Conservation (phyloP, 2,329 filamentous ascomycete species). For the Colletotrichum sansevieriae region DNA sequence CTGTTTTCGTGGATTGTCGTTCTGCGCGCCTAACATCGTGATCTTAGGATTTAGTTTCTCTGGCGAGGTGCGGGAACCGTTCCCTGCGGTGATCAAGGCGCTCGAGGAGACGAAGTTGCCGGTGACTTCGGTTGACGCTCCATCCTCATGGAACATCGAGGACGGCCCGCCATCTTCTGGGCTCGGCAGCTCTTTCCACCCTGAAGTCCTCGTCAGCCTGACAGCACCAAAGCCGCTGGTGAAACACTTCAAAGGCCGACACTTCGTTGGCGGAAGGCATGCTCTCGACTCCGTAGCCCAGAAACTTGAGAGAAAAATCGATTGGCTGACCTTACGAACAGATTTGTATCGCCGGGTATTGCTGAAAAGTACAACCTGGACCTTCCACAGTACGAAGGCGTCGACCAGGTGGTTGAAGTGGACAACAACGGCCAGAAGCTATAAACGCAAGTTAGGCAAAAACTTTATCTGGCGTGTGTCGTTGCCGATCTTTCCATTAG, state of each 20-base stretch:
- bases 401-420: conserved; percentile 92
- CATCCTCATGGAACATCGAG: conserved; percentile 95
- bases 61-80: conserved; percentile 92
- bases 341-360: conserved; percentile 83
- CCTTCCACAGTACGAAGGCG: conserved; percentile 83
- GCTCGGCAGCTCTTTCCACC: conserved; percentile 84
- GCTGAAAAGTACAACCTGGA: conserved; percentile 89
- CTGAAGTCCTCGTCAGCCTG: conserved; percentile 84
- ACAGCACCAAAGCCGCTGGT: conserved; percentile 94
- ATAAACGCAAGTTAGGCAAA: conserved; percentile 50
- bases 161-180: conserved; percentile 83
- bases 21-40: conserved; percentile 37
- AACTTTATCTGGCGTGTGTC: conserved; percentile 29
- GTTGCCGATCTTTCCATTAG: conserved; percentile 42
- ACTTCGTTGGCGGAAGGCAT: conserved; percentile 90
- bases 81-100: conserved; percentile 82
- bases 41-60: conserved; percentile 86
- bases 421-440: conserved; percentile 64
- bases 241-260: conserved; percentile 84
- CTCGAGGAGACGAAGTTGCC: conserved; percentile 80
- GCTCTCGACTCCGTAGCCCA: conserved; percentile 46
- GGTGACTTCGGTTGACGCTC: conserved; percentile 91
- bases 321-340: conserved; percentile 49
- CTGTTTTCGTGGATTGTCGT: not conserved
- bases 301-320: not conserved